A percentile compares a stretch with the other conserved stretches of the same genome.
These are phyloP conservation scores for Colletotrichum gloeosporioides DNA, from an alignment of 2,329 filamentous ascomycete genomes.

Conservation along the genomic window DNA sequence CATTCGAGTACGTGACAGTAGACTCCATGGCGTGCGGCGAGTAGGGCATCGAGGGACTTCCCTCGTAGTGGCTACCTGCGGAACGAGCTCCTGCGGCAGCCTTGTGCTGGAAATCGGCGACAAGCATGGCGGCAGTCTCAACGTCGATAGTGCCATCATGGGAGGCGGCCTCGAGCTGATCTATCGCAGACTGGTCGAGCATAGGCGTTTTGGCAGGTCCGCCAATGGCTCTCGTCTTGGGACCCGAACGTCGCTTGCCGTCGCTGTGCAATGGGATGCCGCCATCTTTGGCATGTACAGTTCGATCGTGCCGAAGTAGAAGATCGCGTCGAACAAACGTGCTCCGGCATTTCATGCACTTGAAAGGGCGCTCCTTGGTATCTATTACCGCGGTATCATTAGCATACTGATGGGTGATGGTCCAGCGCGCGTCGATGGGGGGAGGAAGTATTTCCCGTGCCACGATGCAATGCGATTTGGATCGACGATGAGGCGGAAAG, in stretches of 20 bases:
- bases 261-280: constrained; percentile 93
- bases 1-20: constrained; percentile 76
- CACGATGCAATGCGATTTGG: not conserved
- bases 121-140: constrained; percentile 97
- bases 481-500: not conserved
- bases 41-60: constrained; percentile 69
- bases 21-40: constrained; percentile 80
- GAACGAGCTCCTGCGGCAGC: constrained; percentile 74
- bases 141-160: constrained; percentile 88
- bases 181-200: constrained; percentile 84
- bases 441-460: not conserved
- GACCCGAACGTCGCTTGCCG: constrained; percentile 80
- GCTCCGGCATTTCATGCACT: constrained; percentile 97
- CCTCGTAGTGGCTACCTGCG: constrained; percentile 61
- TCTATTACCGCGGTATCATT: constrained; percentile 59
- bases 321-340: constrained; percentile 98
- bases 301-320: constrained; percentile 94
- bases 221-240: constrained; percentile 69
- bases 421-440: not conserved
- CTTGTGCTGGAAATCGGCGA: constrained; percentile 98
- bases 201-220: constrained; percentile 78
- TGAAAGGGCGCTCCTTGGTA: constrained; percentile 98
- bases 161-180: constrained; percentile 90
- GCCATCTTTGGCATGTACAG: constrained; percentile 97
- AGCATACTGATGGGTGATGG: constrained; percentile 22